Evolutionary conservation across 345 rosid genomes (phyloP).

Genomic region (Acer negundo): DNA sequence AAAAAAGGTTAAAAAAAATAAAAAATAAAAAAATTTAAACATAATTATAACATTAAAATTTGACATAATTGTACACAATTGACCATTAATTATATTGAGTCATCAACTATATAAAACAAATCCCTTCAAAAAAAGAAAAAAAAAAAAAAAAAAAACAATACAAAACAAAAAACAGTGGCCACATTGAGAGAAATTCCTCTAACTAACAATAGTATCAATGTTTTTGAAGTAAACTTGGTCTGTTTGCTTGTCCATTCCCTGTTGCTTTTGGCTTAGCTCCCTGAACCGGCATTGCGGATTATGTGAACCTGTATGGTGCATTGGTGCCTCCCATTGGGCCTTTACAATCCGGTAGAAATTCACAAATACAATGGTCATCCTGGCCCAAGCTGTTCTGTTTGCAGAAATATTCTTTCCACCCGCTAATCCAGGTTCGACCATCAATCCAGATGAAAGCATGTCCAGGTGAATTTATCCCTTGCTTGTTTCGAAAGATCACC

Average conservation of each 20-base stretch:
- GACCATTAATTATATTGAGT: too few species aligned
- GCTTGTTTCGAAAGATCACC: slow-evolving; percentile 9
- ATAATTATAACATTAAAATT: too few species aligned
- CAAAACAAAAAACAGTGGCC: too few species aligned
- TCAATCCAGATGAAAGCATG: slow-evolving; percentile 10
- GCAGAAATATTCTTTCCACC: slow-evolving; percentile 17
- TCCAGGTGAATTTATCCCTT: slow-evolving; percentile 2
- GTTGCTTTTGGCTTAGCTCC: background rate
- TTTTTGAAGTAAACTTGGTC: too few species aligned
- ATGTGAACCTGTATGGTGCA: slow-evolving; percentile 12
- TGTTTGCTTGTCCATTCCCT: background rate
- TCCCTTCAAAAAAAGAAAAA: too few species aligned
- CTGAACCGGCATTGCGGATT: background rate
- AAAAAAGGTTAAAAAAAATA: too few species aligned
- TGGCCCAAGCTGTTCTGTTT: background rate
- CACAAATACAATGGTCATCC: slow-evolving; percentile 12
- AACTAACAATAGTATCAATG: too few species aligned
- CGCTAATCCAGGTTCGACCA: slow-evolving; percentile 10
- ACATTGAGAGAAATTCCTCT: too few species aligned
- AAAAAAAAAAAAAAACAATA: too few species aligned
- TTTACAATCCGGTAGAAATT: background rate
- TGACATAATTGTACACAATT: too few species aligned
- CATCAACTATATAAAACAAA: too few species aligned
- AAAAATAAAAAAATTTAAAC: too few species aligned
- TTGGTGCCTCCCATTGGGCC: background rate